A percentile compares a stretch with the other conserved stretches of the same genome.
Conservation (phyloP, 495 filamentous ascomycete species). For the Xylaria venustula region DNA sequence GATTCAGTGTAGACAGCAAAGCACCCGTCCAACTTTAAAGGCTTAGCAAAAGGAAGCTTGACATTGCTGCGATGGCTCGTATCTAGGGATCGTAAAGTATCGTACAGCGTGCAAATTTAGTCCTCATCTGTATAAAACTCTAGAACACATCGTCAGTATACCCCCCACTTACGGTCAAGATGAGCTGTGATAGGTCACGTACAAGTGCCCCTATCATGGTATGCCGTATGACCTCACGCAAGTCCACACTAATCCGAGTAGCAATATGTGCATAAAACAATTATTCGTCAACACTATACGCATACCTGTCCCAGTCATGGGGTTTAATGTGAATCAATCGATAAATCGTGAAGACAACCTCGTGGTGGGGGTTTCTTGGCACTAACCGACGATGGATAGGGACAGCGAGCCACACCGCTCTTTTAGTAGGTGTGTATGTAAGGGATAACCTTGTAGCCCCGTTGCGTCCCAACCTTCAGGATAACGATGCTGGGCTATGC, state of each 20-base stretch:
- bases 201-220: neutral
- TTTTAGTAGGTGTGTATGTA: neutral
- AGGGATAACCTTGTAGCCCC: neutral
- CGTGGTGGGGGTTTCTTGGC: slow-evolving; percentile 1
- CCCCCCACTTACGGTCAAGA: neutral
- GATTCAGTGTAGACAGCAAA: neutral
- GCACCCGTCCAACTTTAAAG: neutral
- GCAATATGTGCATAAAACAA: neutral
- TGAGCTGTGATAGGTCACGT: neutral
- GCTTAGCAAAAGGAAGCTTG: too few species aligned
- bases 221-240: too few species aligned
- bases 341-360: neutral
- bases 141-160: neutral
- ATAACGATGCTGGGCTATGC: neutral
- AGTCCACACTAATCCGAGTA: too few species aligned
- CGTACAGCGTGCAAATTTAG: neutral
- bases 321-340: neutral
- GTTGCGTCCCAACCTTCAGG: neutral
- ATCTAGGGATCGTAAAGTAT: too few species aligned
- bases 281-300: neutral
- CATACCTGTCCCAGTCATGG: neutral
- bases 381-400: neutral
- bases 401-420: slow-evolving; percentile 1
- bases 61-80: too few species aligned
- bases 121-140: neutral